Conservation (phyloP, 164 flowering plant genomes). For the Brasenia schreberi region DNA sequence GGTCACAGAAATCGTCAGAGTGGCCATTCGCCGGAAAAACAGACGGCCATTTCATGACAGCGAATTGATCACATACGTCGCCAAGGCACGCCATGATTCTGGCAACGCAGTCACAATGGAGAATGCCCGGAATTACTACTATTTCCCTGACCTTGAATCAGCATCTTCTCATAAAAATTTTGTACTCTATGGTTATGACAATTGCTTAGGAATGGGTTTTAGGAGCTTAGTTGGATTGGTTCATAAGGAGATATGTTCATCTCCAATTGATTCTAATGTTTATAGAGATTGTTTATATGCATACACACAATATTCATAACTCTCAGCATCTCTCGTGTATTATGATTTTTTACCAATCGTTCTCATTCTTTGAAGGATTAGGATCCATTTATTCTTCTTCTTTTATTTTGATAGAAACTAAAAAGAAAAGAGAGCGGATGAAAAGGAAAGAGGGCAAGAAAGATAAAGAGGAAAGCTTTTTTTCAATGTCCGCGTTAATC, state of each 20-base stretch:
- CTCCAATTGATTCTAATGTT: slow-evolving; percentile 37
- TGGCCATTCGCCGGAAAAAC: slow-evolving; percentile 38
- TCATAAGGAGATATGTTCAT: slow-evolving; percentile 40
- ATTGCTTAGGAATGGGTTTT: slow-evolving; percentile 17
- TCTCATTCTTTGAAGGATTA: too few relatives aligned
- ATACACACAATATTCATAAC: slow-evolving; percentile 1
- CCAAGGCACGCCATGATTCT: slow-evolving; percentile 3
- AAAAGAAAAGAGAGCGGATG: too few relatives aligned
- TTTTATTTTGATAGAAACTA: too few relatives aligned
- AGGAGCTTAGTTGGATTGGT: slow-evolving; percentile 19
- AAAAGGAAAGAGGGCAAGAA: too few relatives aligned
- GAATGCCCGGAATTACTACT: slow-evolving; percentile 9
- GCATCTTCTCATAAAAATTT: not conserved
- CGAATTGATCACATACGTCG: slow-evolving; percentile 47
- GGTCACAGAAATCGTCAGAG: slow-evolving; percentile 54
- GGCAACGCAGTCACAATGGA: not conserved
- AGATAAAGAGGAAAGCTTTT: too few relatives aligned
- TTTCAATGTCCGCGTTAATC: too few relatives aligned
- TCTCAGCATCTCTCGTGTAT: too few relatives aligned
- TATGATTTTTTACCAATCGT: too few relatives aligned
- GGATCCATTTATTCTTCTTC: too few relatives aligned
- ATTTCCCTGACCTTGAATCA: slow-evolving; percentile 9
- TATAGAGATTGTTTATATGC: slow-evolving; percentile 47
- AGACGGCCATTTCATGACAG: slow-evolving; percentile 44
- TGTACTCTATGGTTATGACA: not conserved